Evolutionary conservation across 306 rosid genomes (phyloP).

Genomic region (Cucumis cinereus): DNA sequence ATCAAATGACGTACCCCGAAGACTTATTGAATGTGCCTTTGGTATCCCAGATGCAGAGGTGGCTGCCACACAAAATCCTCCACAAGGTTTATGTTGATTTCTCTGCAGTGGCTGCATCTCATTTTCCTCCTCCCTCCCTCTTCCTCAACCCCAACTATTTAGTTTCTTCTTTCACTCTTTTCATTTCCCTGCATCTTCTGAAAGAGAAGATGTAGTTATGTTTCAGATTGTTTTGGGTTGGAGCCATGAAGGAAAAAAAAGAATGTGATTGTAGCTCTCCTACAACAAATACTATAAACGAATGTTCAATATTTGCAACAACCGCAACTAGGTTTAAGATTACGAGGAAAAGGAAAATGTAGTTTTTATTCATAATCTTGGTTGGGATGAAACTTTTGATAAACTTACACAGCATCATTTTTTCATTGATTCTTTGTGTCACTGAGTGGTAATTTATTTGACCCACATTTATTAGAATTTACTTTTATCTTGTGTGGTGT

Average conservation of each 20-base stretch:
- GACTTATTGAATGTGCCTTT: not conserved
- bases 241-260: slow-evolving; percentile 12
- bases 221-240: slow-evolving; percentile 11
- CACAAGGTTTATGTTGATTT: not conserved
- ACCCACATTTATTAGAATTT: not conserved
- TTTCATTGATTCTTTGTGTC: slow-evolving; percentile 11
- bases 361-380: slow-evolving; percentile 11
- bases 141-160: not conserved
- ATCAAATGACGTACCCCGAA: not conserved
- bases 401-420: slow-evolving; percentile 8
- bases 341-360: slow-evolving; percentile 1
- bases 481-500: not conserved
- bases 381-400: slow-evolving; percentile 7
- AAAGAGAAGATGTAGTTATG: slow-evolving; percentile 7
- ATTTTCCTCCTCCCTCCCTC: not conserved
- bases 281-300: slow-evolving; percentile 8
- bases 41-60: not conserved
- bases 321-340: slow-evolving; percentile 10
- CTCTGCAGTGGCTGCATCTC: slow-evolving; percentile 9
- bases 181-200: slow-evolving; percentile 5
- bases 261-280: slow-evolving; percentile 17
- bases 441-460: not conserved
- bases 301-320: slow-evolving; percentile 11
- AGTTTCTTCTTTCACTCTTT: slow-evolving; percentile 10
- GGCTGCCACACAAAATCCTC: slow-evolving; percentile 3